A percentile compares a stretch with the other conserved stretches of the same genome.
Evolutionary conservation across 352 stramenopile species (phyloP).

Genomic region (Pythium sp.): DNA sequence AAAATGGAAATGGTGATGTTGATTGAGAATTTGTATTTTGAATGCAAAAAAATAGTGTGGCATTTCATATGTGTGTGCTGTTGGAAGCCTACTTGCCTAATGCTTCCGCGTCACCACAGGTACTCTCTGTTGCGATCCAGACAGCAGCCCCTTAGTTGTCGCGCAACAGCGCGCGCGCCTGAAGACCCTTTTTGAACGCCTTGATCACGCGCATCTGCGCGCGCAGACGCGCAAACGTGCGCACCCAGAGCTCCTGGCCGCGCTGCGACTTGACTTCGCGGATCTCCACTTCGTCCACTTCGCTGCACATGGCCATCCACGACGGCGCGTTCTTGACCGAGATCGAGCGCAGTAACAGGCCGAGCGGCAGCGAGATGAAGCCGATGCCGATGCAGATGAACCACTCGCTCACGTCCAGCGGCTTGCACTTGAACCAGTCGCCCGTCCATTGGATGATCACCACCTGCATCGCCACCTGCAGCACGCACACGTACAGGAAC

Average conservation of each 20-base stretch:
- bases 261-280: constrained; percentile 28
- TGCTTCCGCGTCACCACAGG: background rate
- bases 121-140: background rate
- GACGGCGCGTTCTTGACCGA: constrained; percentile 54
- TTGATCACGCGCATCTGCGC: constrained; percentile 65
- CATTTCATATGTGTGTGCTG: background rate
- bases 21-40: background rate
- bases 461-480: constrained; percentile 90
- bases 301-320: constrained; percentile 57
- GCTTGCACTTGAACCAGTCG: constrained; percentile 54
- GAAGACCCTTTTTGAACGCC: constrained; percentile 57
- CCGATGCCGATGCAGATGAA: constrained; percentile 57
- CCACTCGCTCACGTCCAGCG: constrained; percentile 42
- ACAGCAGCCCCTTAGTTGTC: constrained; percentile 8
- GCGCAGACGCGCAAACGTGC: constrained; percentile 44
- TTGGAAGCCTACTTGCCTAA: constrained; percentile 1
- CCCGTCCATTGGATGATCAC: constrained; percentile 95
- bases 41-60: constrained; percentile 1
- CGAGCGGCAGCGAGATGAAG: constrained; percentile 44
- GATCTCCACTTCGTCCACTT: constrained; percentile 41
- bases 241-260: constrained; percentile 57
- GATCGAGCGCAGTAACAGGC: constrained; percentile 50
- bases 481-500: constrained; percentile 89
- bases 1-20: too few species aligned
- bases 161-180: constrained; percentile 22